phyloP scores from a whole-genome alignment of 495 filamentous ascomycete species.

The Geoglossum glabrum region DNA sequence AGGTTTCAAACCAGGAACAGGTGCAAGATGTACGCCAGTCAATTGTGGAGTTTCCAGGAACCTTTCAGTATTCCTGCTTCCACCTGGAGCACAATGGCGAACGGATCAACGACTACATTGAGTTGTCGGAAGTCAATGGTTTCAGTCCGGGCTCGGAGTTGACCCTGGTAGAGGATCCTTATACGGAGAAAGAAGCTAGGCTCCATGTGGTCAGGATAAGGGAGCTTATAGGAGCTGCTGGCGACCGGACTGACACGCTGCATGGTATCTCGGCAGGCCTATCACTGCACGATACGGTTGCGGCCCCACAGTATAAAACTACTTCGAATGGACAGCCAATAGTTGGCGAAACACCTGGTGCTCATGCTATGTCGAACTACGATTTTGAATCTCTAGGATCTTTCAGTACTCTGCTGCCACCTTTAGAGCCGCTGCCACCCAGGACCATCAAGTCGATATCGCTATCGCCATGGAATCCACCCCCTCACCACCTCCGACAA shows the following conservation, averaged over 20 bases:
- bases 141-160: slow-evolving; percentile 56
- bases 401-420: slow-evolving; percentile 51
- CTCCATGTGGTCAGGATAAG: slow-evolving; percentile 80
- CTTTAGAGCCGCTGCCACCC: slow-evolving; percentile 37
- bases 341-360: slow-evolving; percentile 20
- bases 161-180: slow-evolving; percentile 77
- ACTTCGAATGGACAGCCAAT: slow-evolving; percentile 15
- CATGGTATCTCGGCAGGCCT: slow-evolving; percentile 73
- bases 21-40: slow-evolving; percentile 95
- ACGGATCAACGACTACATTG: slow-evolving; percentile 84
- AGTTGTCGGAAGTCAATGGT: slow-evolving; percentile 76
- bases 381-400: slow-evolving; percentile 49
- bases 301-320: slow-evolving; percentile 19
- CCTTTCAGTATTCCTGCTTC: slow-evolving; percentile 96
- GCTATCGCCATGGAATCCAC: slow-evolving; percentile 89
- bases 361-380: slow-evolving; percentile 40
- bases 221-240: slow-evolving; percentile 81
- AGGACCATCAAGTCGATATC: slow-evolving; percentile 80
- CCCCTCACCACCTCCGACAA: slow-evolving; percentile 72
- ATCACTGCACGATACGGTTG: slow-evolving; percentile 66
- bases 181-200: slow-evolving; percentile 95
- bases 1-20: slow-evolving; percentile 87
- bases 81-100: slow-evolving; percentile 75
- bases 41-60: slow-evolving; percentile 80
- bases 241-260: slow-evolving; percentile 70